Evolutionary conservation across 2,329 filamentous ascomycete genomes (phyloP).

Genomic region (Cladosporium velox): DNA sequence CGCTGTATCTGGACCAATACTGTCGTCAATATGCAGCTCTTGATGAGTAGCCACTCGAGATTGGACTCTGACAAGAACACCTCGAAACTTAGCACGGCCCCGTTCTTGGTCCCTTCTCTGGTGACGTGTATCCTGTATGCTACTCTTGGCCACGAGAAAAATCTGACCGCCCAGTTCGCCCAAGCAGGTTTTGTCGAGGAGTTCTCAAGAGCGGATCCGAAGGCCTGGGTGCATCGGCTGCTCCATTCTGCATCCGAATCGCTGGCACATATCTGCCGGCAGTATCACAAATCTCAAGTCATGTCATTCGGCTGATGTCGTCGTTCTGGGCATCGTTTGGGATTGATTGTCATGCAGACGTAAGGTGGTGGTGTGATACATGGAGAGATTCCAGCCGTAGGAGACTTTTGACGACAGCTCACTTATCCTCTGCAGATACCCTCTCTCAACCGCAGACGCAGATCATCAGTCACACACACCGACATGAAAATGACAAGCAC

Average conservation of each 20-base stretch:
- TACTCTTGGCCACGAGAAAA: neutral
- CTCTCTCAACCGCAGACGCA: constrained; percentile 1
- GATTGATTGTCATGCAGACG: neutral
- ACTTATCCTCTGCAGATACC: neutral
- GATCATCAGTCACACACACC: constrained; percentile 1
- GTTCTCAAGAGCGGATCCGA: neutral
- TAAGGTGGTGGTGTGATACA: neutral
- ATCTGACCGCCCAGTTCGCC: neutral
- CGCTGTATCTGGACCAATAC: neutral
- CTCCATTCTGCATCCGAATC: neutral
- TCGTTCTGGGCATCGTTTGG: neutral
- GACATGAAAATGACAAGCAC: neutral
- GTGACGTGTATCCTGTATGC: neutral
- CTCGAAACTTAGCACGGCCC: neutral
- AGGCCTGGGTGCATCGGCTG: neutral
- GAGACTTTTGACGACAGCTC: neutral
- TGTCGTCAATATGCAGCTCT: neutral
- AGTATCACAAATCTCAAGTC: neutral
- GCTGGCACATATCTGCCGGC: neutral
- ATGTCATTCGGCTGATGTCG: neutral
- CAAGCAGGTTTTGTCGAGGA: neutral
- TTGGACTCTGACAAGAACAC: neutral
- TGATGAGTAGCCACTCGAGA: neutral
- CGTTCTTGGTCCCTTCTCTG: neutral
- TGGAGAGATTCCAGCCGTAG: neutral